These are phyloP conservation scores for Musa schizocarpa DNA, from an alignment of 176 grass and related monocot species.

Conservation along the genomic window DNA sequence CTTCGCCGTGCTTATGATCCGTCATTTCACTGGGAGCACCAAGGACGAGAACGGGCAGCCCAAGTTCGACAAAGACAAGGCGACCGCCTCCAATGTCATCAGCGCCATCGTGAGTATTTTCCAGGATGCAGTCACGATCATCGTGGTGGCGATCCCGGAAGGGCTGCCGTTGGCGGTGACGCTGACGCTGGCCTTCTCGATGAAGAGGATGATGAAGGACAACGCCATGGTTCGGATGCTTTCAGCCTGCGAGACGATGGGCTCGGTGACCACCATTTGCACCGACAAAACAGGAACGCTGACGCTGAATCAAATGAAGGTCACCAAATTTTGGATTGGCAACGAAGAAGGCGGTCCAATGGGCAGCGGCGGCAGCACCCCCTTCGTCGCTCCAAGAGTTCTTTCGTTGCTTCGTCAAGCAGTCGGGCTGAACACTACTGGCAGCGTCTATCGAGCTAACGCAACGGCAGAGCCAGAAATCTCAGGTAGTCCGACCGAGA, in stretches of 20 bases:
- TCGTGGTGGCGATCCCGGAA: conserved; percentile 83
- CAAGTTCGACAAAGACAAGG: conserved; percentile 31
- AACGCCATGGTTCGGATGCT: conserved; percentile 71
- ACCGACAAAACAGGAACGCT: conserved; percentile 90
- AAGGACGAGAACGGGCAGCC: conserved; percentile 38
- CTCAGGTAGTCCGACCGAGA: conserved; percentile 81
- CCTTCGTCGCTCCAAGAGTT: neutral
- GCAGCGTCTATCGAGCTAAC: conserved; percentile 44
- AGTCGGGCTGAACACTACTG: conserved; percentile 64
- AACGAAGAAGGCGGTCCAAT: neutral
- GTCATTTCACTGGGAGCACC: conserved; percentile 67
- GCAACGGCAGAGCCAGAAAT: conserved; percentile 41
- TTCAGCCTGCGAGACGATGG: conserved; percentile 93
- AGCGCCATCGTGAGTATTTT: conserved; percentile 52
- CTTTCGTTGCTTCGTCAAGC: conserved; percentile 38
- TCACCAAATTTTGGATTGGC: conserved; percentile 62
- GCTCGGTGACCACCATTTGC: conserved; percentile 68
- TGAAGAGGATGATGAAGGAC: conserved; percentile 93
- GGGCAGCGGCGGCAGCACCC: neutral
- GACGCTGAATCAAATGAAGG: conserved; percentile 78
- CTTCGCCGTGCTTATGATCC: conserved; percentile 46
- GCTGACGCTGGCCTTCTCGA: conserved; percentile 81
- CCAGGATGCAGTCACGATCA: conserved; percentile 79
- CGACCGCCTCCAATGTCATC: conserved; percentile 32
- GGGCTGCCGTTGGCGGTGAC: conserved; percentile 81